phyloP scores from a whole-genome alignment of 2,329 filamentous ascomycete genomes.

The Claviceps fusiformis region DNA sequence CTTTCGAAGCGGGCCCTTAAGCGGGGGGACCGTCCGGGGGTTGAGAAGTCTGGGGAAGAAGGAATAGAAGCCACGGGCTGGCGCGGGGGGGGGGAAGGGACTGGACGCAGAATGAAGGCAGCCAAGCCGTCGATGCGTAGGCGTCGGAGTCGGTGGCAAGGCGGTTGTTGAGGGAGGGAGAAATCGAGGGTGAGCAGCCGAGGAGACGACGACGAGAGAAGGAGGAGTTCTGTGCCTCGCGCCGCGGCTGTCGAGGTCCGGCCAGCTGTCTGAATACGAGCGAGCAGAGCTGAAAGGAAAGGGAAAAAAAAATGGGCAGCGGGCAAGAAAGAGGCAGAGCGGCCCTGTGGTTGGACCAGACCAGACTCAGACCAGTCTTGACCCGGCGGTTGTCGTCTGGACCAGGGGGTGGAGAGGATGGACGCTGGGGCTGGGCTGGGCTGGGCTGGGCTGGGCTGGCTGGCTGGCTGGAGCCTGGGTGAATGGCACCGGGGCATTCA shows the following conservation, averaged over 20 bases:
- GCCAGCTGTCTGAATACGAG: background rate
- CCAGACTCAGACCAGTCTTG: too few species aligned
- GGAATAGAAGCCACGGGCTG: conserved; percentile 1
- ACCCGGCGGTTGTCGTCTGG: too few species aligned
- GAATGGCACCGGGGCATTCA: too few species aligned
- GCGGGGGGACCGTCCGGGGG: conserved; percentile 14
- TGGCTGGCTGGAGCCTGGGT: too few species aligned
- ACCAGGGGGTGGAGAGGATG: too few species aligned
- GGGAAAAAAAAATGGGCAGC: background rate
- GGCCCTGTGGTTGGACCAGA: too few species aligned
- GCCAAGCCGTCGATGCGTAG: background rate
- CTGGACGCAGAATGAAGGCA: background rate
- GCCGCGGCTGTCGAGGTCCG: background rate
- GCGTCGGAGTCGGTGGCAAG: background rate
- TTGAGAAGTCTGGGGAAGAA: conserved; percentile 7
- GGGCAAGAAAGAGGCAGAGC: background rate
- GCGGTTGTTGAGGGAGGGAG: background rate
- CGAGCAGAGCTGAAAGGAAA: background rate
- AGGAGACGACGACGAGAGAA: background rate
- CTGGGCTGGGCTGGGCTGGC: too few species aligned
- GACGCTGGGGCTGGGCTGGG: too few species aligned
- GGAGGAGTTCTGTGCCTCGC: background rate
- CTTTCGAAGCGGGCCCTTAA: conserved; percentile 21
- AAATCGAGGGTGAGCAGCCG: background rate
- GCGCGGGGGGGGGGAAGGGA: background rate